A percentile compares a stretch with the other conserved stretches of the same genome.
These are phyloP conservation scores for Candida methanosorbosa DNA, from an alignment of 805 yeast genomes.

Conservation along the genomic window DNA sequence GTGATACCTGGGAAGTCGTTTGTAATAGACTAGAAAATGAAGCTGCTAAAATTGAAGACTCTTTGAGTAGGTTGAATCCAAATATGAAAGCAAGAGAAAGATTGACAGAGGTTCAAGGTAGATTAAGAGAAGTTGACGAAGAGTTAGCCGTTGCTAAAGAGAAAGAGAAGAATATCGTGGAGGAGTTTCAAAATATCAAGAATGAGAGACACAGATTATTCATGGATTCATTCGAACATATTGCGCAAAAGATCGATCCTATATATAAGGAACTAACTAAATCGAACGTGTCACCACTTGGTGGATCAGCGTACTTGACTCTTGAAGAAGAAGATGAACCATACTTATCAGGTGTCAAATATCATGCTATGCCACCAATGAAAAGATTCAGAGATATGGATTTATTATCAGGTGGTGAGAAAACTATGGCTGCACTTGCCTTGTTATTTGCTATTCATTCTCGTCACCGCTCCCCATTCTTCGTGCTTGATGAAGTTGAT, in stretches of 20 bases:
- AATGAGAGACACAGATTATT: constrained; percentile 53
- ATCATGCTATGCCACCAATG: constrained; percentile 95
- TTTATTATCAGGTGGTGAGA: constrained; percentile 91
- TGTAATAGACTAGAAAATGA: constrained; percentile 21
- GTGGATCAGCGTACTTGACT: constrained; percentile 89
- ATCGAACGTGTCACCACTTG: constrained; percentile 60
- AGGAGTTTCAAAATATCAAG: constrained; percentile 52
- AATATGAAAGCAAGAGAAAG: constrained; percentile 75
- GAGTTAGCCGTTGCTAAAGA: constrained; percentile 58
- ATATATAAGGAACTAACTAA: constrained; percentile 84
- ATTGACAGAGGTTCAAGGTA: constrained; percentile 55
- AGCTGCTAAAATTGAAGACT: constrained; percentile 25
- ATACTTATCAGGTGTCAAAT: constrained; percentile 70
- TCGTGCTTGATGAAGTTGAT: constrained; percentile 95
- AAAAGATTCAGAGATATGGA: constrained; percentile 92
- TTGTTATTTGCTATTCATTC: constrained; percentile 86
- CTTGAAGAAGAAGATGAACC: constrained; percentile 90
- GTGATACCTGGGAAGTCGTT: constrained; percentile 15
- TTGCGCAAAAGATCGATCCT: constrained; percentile 60
- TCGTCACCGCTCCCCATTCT: constrained; percentile 89
- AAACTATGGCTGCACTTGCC: constrained; percentile 93
- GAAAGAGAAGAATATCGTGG: constrained; percentile 44
- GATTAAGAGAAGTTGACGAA: constrained; percentile 49
- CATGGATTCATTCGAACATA: constrained; percentile 67
- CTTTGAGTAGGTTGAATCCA: constrained; percentile 54